Conservation (phyloP, 768 basidiomycete species). For the Gautieria morchelliformis region DNA sequence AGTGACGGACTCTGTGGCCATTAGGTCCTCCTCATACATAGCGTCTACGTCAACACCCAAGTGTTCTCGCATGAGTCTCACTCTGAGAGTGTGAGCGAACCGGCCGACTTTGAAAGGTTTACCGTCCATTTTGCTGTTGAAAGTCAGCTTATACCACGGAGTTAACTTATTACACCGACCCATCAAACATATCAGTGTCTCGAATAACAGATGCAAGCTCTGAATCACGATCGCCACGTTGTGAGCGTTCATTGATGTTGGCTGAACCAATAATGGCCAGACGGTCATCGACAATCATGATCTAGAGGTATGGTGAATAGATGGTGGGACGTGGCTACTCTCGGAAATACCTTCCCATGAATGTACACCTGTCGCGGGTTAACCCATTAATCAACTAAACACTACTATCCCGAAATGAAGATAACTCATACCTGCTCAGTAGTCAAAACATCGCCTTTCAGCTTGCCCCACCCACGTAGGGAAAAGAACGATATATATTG, state of each 20-base stretch:
- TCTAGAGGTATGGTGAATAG: constrained; percentile 29
- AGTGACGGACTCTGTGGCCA: constrained; percentile 41
- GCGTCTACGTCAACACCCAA: constrained; percentile 91
- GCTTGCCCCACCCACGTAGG: constrained; percentile 87
- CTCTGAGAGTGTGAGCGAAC: constrained; percentile 88
- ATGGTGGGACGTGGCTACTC: constrained; percentile 10
- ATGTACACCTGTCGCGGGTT: constrained; percentile 60
- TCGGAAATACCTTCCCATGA: constrained; percentile 58
- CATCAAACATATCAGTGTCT: constrained; percentile 95
- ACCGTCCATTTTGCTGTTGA: constrained; percentile 79
- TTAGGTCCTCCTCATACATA: constrained; percentile 66
- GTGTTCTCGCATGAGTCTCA: constrained; percentile 95
- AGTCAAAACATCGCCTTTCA: constrained; percentile 71
- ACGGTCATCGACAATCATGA: constrained; percentile 88
- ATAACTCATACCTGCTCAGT: constrained; percentile 64
- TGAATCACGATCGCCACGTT: constrained; percentile 93
- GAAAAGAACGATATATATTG: constrained; percentile 89
- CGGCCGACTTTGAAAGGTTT: constrained; percentile 92
- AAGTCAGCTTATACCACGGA: neutral
- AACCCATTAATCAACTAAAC: neutral
- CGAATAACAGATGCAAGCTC: constrained; percentile 88
- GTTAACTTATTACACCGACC: constrained; percentile 35
- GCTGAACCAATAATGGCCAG: constrained; percentile 92
- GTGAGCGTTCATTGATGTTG: constrained; percentile 96
- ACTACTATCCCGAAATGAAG: neutral